Conservation (phyloP, 257 asterid genomes). For the Mitragyna speciosa region DNA sequence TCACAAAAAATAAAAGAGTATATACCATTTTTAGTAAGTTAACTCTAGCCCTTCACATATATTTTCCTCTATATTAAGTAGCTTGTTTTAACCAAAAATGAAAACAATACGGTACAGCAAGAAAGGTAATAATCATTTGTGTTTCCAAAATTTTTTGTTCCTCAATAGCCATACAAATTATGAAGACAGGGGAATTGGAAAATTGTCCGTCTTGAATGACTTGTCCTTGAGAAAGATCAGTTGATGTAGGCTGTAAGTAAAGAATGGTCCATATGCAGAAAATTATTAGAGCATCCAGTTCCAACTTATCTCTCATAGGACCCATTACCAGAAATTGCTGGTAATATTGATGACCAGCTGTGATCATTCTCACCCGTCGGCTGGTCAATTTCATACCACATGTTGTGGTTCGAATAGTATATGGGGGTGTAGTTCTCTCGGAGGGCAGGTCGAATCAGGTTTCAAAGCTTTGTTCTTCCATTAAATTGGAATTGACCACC, state of each 20-base stretch:
- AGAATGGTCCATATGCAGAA: neutral
- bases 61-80: no score
- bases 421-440: no score
- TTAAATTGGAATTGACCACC: no score
- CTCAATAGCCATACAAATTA: neutral
- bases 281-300: neutral
- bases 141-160: no score
- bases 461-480: no score
- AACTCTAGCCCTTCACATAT: no score
- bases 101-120: no score
- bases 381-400: neutral
- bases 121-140: no score
- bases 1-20: neutral
- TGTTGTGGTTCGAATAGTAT: neutral
- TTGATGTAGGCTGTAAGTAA: neutral
- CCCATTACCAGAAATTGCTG: slow-evolving; percentile 3
- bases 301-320: neutral
- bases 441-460: no score
- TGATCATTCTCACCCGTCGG: neutral
- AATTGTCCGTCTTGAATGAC: neutral
- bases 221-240: neutral
- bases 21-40: neutral
- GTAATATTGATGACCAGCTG: slow-evolving; percentile 3
- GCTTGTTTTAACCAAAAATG: no score
- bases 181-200: neutral